phyloP scores from a whole-genome alignment of 2,329 filamentous ascomycete species.

The Colletotrichum shisoi region DNA sequence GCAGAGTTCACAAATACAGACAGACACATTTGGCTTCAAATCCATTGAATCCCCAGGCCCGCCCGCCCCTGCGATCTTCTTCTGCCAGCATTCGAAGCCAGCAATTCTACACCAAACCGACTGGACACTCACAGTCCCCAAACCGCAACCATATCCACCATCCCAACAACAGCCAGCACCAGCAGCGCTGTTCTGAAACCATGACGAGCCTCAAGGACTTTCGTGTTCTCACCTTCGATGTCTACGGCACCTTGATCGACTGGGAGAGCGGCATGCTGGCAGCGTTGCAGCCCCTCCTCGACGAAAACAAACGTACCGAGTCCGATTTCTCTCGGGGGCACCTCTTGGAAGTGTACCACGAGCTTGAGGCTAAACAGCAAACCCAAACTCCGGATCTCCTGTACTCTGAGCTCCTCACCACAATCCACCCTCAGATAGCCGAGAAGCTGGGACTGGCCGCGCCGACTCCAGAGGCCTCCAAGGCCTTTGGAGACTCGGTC shows the following conservation, averaged over 20 bases:
- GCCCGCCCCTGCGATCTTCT: background rate
- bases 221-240: conserved; percentile 72
- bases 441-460: conserved; percentile 50
- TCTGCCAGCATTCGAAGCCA: background rate
- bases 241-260: conserved; percentile 82
- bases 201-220: conserved; percentile 44
- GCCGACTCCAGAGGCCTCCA: conserved; percentile 51
- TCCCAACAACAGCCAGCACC: background rate
- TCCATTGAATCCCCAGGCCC: background rate
- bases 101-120: background rate
- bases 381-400: conserved; percentile 61
- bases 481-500: conserved; percentile 61
- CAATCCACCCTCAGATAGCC: conserved; percentile 58
- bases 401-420: conserved; percentile 67
- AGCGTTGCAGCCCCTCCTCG: conserved; percentile 61
- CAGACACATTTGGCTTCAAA: no score
- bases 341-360: conserved; percentile 54
- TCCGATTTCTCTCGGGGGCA: conserved; percentile 48
- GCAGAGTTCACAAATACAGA: no score
- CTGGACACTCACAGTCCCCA: background rate
- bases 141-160: background rate
- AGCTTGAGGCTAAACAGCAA: conserved; percentile 61
- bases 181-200: no score
- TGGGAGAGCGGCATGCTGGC: conserved; percentile 73
- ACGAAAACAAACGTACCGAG: conserved; percentile 45